These are phyloP conservation scores for Corymbia maculata DNA, from an alignment of 345 rosid species.

Conservation along the genomic window DNA sequence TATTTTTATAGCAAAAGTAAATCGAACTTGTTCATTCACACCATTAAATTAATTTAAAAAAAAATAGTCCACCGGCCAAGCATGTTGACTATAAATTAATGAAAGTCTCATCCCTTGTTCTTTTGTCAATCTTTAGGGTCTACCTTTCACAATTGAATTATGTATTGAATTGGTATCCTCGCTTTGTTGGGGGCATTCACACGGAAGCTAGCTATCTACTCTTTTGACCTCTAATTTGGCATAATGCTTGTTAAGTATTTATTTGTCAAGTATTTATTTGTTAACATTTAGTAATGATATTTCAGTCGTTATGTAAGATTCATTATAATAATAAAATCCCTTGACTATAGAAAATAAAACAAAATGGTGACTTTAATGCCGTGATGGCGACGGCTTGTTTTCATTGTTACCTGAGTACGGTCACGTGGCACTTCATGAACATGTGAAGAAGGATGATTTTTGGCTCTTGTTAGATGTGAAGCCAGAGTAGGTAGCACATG, in stretches of 20 bases:
- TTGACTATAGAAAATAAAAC: neutral
- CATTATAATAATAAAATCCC: neutral
- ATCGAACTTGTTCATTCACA: neutral
- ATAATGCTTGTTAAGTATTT: neutral
- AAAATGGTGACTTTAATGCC: neutral
- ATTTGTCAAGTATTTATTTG: too few species aligned
- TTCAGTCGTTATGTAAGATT: too few species aligned
- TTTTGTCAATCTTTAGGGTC: neutral
- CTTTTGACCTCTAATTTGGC: neutral
- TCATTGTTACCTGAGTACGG: neutral
- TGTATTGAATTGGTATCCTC: neutral
- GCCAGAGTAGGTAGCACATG: neutral
- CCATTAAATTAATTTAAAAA: neutral
- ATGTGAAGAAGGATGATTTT: neutral
- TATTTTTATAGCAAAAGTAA: neutral
- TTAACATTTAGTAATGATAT: too few species aligned
- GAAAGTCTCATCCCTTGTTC: neutral
- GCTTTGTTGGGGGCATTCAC: neutral
- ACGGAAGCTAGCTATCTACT: neutral
- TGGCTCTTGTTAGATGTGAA: neutral
- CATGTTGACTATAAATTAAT: neutral
- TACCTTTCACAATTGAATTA: neutral
- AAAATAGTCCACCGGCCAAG: neutral
- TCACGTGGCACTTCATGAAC: neutral
- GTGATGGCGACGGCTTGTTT: neutral